Conservation (phyloP, 495 filamentous ascomycete species). For the Xylaria acuta region DNA sequence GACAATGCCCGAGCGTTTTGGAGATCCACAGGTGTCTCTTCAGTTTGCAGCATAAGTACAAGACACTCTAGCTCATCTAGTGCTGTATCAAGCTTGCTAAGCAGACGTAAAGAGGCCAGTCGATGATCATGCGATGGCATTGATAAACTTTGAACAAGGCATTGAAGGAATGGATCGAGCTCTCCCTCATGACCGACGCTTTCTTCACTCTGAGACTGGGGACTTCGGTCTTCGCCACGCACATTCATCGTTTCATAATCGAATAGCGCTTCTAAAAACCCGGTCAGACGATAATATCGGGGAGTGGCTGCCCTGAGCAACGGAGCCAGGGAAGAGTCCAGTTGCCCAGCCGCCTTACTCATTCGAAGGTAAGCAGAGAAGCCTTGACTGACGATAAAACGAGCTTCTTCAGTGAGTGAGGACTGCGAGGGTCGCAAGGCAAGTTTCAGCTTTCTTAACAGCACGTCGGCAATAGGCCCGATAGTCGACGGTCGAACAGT, state of each 20-base stretch:
- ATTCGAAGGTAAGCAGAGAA: constrained; percentile 61
- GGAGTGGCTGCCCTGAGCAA: constrained; percentile 66
- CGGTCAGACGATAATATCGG: constrained; percentile 64
- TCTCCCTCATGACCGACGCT: constrained; percentile 50
- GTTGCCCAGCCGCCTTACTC: constrained; percentile 52
- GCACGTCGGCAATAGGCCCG: constrained; percentile 59
- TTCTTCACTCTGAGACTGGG: constrained; percentile 37
- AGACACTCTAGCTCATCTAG: constrained; percentile 52
- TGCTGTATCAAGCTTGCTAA: constrained; percentile 56
- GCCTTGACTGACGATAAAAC: constrained; percentile 63
- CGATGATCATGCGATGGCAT: constrained; percentile 74
- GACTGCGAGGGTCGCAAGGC: constrained; percentile 61
- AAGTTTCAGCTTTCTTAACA: constrained; percentile 63
- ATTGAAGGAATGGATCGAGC: constrained; percentile 62
- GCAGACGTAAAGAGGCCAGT: constrained; percentile 70
- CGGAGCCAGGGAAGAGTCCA: constrained; percentile 62
- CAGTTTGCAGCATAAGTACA: constrained; percentile 68
- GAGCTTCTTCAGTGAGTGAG: constrained; percentile 60
- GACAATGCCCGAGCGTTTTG: constrained; percentile 75
- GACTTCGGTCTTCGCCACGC: constrained; percentile 46
- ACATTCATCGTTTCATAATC: constrained; percentile 59
- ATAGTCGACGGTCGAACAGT: constrained; percentile 60
- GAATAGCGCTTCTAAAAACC: constrained; percentile 71
- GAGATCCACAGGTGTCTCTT: constrained; percentile 76
- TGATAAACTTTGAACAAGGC: constrained; percentile 72